Evolutionary conservation across 495 filamentous ascomycete species (phyloP).

Genomic region (Pyrenula massariospora): DNA sequence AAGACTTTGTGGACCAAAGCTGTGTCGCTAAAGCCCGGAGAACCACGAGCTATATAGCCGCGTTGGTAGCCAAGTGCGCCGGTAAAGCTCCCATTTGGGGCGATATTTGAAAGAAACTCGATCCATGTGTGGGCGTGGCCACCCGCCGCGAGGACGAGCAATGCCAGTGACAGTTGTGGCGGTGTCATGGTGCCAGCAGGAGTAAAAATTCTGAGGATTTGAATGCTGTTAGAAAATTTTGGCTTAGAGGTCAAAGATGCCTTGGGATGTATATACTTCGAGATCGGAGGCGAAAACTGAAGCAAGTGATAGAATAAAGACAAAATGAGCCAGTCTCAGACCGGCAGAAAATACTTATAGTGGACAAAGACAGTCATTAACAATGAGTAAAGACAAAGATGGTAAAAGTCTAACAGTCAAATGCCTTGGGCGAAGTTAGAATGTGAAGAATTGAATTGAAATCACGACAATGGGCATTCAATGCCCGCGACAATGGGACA

Average conservation of each 20-base stretch:
- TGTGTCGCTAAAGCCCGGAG: slow-evolving; percentile 26
- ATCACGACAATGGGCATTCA: not conserved
- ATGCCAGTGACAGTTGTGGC: no score
- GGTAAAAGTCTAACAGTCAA: not conserved
- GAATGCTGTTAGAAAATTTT: no score
- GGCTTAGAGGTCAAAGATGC: no score
- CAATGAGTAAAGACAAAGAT: not conserved
- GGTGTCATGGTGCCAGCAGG: no score
- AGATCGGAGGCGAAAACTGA: not conserved
- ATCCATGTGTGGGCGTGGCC: slow-evolving; percentile 68
- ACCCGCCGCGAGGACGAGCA: slow-evolving; percentile 6
- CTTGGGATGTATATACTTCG: not conserved
- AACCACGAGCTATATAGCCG: slow-evolving; percentile 37
- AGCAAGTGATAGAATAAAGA: not conserved
- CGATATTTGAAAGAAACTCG: slow-evolving; percentile 58
- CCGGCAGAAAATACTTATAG: not conserved
- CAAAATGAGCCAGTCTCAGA: not conserved
- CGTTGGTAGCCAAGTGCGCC: slow-evolving; percentile 58
- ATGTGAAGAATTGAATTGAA: not conserved
- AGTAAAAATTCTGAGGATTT: no score
- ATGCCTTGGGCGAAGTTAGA: not conserved
- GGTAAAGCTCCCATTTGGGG: slow-evolving; percentile 59
- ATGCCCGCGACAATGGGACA: not conserved
- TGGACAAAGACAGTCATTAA: not conserved
- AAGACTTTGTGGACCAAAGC: slow-evolving; percentile 43